Conservation (phyloP, 148 eudicot genomes). For the Chenopodium formosanum region DNA sequence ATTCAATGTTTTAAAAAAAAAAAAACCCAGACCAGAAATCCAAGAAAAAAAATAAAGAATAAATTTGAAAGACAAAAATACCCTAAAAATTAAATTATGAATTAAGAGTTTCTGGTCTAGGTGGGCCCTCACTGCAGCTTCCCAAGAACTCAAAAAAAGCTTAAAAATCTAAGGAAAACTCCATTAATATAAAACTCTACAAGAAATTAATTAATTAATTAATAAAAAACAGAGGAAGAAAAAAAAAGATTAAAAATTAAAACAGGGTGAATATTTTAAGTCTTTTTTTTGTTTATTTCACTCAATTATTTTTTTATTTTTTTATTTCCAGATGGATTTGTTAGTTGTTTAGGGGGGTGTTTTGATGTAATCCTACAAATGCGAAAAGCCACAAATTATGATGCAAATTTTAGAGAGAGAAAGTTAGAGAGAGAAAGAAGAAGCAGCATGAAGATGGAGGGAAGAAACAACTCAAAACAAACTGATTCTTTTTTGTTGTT, state of each 20-base stretch:
- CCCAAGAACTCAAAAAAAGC: background rate
- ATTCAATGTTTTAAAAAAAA: background rate
- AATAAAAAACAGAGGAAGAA: too few relatives aligned
- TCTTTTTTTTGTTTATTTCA: too few relatives aligned
- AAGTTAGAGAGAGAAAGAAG: background rate
- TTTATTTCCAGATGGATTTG: background rate
- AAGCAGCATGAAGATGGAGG: background rate
- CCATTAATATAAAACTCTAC: background rate
- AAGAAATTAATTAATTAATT: background rate
- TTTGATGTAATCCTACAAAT: background rate
- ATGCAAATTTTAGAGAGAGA: background rate
- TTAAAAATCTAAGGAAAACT: background rate
- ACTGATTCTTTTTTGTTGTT: background rate
- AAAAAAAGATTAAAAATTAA: too few relatives aligned
- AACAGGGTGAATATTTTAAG: too few relatives aligned
- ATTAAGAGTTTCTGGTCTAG: conserved; percentile 12
- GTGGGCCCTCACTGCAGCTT: conserved; percentile 14
- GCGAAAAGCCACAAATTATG: background rate
- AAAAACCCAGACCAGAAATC: conserved; percentile 32
- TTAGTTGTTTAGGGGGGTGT: background rate
- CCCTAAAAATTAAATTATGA: background rate
- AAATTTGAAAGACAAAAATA: background rate
- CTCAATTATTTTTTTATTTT: background rate
- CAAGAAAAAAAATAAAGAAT: conserved; percentile 6
- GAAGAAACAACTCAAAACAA: conserved; percentile 4